Base-by-base conservation (phyloP, 805 yeast genomes). In the Candida sphagnicola region DNA sequence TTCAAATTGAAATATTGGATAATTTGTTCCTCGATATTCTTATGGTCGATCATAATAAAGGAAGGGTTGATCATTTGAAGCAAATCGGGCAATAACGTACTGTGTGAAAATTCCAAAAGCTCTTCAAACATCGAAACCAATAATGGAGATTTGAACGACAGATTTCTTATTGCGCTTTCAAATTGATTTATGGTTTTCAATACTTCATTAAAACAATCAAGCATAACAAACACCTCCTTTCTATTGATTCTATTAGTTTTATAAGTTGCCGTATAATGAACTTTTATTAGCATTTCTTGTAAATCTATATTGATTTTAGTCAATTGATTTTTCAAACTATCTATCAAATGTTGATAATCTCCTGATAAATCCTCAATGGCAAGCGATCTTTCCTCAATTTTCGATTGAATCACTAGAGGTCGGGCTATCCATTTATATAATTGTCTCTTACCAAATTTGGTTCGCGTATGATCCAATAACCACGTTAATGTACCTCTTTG, bases 381-480 rank as follows among this genome's bases (percentile, higher is more conserved):
- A 29, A 74, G 75, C 0, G 74, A 61, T 18, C 99, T 70, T n/a
- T 70, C 67, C 39, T 74, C 70, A 2, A 93, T 83, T 6, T 62
- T 61, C 1, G 61, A 67, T 21, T 68, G 62, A 31, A 78, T 70
- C 0, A 77, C 59, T 16, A 90, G 66, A 1, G 99, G 99, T 43
- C 72, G 67, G 1, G 78, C 68, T 0, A 90, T 61, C 99, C 99
- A 93, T 28, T 74, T 65, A 19, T 71, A 67, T 11, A 93, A 56
- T 42, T 77, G 49, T 38, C 96, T 61, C 32, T 69, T 73, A 0
- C 99, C 99, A 57, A 82, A 83, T 19, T 73, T 68, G 0, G 98
- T 86, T 24, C 77, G 62, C 0, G 98, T 86, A 47, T 84, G 89
- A 54, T 91, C 85, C 43, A 93, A 49, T 2, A 87, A 65, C 89